These are phyloP conservation scores for Globisporangium uncinulatum DNA, from an alignment of 352 stramenopile genomes.

Conservation along the genomic window DNA sequence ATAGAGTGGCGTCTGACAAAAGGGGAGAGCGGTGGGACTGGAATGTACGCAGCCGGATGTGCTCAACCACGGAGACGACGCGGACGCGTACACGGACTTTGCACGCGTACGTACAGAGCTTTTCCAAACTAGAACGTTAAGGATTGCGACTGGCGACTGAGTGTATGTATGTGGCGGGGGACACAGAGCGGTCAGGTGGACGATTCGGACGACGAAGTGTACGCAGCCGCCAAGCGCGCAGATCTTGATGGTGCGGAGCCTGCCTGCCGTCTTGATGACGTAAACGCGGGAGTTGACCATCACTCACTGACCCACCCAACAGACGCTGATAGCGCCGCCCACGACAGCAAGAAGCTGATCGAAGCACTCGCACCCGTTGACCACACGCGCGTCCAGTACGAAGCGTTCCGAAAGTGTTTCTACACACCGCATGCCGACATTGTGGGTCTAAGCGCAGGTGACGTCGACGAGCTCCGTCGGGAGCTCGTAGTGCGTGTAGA, in stretches of 20 bases:
- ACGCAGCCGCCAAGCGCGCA: conserved; percentile 45
- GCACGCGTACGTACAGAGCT: conserved; percentile 5
- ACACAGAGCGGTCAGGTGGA: conserved; percentile 11
- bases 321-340: conserved; percentile 15
- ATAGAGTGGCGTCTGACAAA: no score
- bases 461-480: conserved; percentile 34
- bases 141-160: background rate
- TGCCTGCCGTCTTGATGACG: no score
- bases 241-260: conserved; percentile 20
- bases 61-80: conserved; percentile 18
- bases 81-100: conserved; percentile 21
- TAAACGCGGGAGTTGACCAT: background rate
- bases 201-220: conserved; percentile 79
- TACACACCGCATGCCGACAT: conserved; percentile 55
- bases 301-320: background rate
- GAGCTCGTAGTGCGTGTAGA: conserved; percentile 55
- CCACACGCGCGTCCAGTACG: conserved; percentile 65
- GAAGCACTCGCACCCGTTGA: conserved; percentile 69
- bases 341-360: conserved; percentile 55
- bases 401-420: conserved; percentile 78
- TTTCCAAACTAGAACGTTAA: no score
- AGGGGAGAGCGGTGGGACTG: no score
- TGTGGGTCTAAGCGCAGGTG: conserved; percentile 17
- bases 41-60: conserved; percentile 7
- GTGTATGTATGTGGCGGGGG: conserved; percentile 14